Evolutionary conservation across 2,329 filamentous ascomycete genomes (phyloP).

Genomic region (Leptographium wingfieldii): DNA sequence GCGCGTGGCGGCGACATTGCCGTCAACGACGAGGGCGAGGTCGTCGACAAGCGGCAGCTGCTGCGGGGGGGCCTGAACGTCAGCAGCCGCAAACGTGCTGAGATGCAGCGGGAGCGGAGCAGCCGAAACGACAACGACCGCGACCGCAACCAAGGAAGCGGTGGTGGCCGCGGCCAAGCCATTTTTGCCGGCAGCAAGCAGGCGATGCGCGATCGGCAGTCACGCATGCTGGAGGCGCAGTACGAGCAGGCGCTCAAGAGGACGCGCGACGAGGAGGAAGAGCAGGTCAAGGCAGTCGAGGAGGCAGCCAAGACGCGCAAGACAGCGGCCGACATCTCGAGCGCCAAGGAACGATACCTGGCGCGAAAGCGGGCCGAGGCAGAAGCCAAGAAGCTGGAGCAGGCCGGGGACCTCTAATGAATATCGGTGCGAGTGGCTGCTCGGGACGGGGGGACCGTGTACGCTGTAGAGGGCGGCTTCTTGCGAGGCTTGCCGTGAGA

Average conservation of each 20-base stretch:
- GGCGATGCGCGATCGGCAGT: conserved; percentile 63
- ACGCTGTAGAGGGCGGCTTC: not conserved
- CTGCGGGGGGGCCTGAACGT: conserved; percentile 66
- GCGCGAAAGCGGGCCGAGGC: conserved; percentile 64
- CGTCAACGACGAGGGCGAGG: conserved; percentile 71
- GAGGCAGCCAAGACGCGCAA: conserved; percentile 63
- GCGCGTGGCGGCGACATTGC: conserved; percentile 48
- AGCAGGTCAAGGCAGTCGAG: conserved; percentile 48
- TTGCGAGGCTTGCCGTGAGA: not conserved
- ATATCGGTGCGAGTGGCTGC: too few species aligned
- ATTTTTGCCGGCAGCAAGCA: conserved; percentile 42
- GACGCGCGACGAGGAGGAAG: conserved; percentile 52
- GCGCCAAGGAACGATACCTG: conserved; percentile 68
- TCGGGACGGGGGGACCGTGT: too few species aligned
- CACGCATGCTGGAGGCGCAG: conserved; percentile 67
- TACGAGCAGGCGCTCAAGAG: conserved; percentile 62
- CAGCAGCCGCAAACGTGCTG: conserved; percentile 45
- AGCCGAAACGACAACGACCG: not conserved
- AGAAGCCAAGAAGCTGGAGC: conserved; percentile 37
- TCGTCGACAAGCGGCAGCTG: conserved; percentile 74
- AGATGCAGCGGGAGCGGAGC: conserved; percentile 16
- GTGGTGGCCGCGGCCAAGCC: conserved; percentile 19
- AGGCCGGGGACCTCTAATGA: not conserved
- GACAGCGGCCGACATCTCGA: conserved; percentile 62
- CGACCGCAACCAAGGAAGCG: not conserved